Evolutionary conservation across 257 asterid species (phyloP).

Genomic region (Forsythia suspensa): DNA sequence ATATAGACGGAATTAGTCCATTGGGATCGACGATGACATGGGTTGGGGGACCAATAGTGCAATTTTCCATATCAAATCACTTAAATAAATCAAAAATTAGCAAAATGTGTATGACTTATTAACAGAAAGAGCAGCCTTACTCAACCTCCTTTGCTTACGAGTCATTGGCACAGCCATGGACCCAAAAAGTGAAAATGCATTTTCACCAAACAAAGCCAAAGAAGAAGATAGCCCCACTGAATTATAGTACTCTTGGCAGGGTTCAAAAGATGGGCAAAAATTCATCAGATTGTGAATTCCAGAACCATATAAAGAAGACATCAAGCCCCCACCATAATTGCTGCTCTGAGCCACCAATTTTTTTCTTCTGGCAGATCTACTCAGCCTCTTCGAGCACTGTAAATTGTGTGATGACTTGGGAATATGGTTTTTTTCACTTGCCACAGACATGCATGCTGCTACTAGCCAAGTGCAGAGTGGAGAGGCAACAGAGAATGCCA

Average conservation of each 20-base stretch:
- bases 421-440: conserved; percentile 22
- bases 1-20: too few species aligned
- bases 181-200: conserved; percentile 26
- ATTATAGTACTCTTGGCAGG: conserved; percentile 32
- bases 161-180: conserved; percentile 20
- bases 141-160: conserved; percentile 26
- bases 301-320: conserved; percentile 22
- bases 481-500: conserved; percentile 33
- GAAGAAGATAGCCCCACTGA: conserved; percentile 27
- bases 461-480: conserved; percentile 50
- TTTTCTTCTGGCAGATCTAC: conserved; percentile 11
- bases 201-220: conserved; percentile 25
- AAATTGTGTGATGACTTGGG: conserved; percentile 8
- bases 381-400: conserved; percentile 25
- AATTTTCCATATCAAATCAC: too few species aligned
- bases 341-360: conserved; percentile 12
- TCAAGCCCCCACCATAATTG: conserved; percentile 28
- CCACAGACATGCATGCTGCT: conserved; percentile 45
- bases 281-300: conserved; percentile 27
- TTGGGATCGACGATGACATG: too few species aligned
- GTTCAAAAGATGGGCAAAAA: conserved; percentile 30
- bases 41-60: too few species aligned
- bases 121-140: conserved; percentile 28
- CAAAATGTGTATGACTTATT: background rate
- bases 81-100: background rate